Percentiles rank a stretch among this genome's conserved stretches.
Evolutionary conservation across 1,284 basidiomycete genomes (phyloP).

Genomic region (Mycosarcoma mackinlayi): DNA sequence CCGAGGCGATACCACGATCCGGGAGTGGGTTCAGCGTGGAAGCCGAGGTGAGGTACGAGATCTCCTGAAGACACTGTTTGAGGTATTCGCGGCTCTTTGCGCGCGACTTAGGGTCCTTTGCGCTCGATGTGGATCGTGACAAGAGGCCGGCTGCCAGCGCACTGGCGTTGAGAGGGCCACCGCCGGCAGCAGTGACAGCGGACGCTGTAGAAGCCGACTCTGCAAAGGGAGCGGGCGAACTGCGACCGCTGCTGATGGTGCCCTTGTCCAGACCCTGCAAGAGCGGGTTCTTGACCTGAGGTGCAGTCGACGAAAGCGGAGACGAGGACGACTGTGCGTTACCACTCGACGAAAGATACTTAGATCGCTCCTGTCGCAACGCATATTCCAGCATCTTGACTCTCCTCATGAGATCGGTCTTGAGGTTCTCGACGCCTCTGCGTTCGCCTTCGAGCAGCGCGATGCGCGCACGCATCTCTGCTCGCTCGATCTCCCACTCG

Average conservation of each 20-base stretch:
- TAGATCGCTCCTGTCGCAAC: slow-evolving; percentile 78
- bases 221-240: slow-evolving; percentile 48
- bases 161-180: slow-evolving; percentile 21
- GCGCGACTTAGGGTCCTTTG: slow-evolving; percentile 89
- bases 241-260: slow-evolving; percentile 49
- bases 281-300: slow-evolving; percentile 39
- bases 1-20: slow-evolving; percentile 44
- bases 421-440: slow-evolving; percentile 94
- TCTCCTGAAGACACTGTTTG: slow-evolving; percentile 98
- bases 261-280: slow-evolving; percentile 50
- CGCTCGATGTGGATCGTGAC: slow-evolving; percentile 65
- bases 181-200: slow-evolving; percentile 17
- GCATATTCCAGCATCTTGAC: slow-evolving; percentile 97
- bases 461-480: slow-evolving; percentile 97
- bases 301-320: slow-evolving; percentile 32
- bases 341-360: slow-evolving; percentile 38
- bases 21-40: slow-evolving; percentile 92
- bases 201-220: slow-evolving; percentile 24
- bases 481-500: slow-evolving; percentile 99
- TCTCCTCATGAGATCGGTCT: slow-evolving; percentile 91
- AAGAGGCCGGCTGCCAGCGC: slow-evolving; percentile 26
- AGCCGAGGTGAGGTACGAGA: slow-evolving; percentile 94
- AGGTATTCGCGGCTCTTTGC: slow-evolving; percentile 95
- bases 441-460: slow-evolving; percentile 97
- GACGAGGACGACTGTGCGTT: slow-evolving; percentile 24